Percentiles rank a stretch among this genome's conserved stretches.
phyloP scores from a whole-genome alignment of 2,329 filamentous ascomycete genomes.

The Diaporthe helianthi region DNA sequence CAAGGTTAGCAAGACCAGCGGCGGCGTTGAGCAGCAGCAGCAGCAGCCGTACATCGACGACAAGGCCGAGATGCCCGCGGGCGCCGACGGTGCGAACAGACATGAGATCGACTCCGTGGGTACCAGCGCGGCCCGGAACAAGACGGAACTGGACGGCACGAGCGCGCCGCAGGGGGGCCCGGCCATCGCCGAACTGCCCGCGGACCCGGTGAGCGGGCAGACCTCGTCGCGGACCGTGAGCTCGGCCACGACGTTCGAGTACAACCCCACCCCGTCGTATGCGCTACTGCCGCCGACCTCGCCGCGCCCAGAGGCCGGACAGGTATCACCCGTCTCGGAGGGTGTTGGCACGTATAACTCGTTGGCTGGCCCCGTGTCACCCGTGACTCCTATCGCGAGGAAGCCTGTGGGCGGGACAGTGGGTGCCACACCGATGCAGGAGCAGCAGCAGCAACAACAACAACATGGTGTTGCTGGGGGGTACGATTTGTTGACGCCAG shows the following conservation, averaged over 20 bases:
- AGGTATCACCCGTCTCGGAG: slow-evolving; percentile 10
- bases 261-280: slow-evolving; percentile 14
- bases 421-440: not conserved
- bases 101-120: slow-evolving; percentile 2
- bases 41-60: slow-evolving; percentile 8
- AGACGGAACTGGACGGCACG: not conserved
- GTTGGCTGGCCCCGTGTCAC: slow-evolving; percentile 9
- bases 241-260: slow-evolving; percentile 16
- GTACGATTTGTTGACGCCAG: not conserved
- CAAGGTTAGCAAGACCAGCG: not conserved
- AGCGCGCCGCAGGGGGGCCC: not conserved
- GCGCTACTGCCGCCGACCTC: slow-evolving; percentile 15
- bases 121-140: not conserved
- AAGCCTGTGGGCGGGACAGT: slow-evolving; percentile 15
- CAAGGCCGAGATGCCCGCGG: slow-evolving; percentile 25
- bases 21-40: not conserved
- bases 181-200: slow-evolving; percentile 18
- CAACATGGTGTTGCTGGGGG: not conserved
- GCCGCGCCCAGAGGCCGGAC: not conserved
- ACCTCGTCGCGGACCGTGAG: slow-evolving; percentile 2
- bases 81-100: not conserved
- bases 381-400: slow-evolving; percentile 14
- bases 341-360: not conserved
- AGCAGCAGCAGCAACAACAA: slow-evolving; percentile 3
- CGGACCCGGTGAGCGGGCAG: slow-evolving; percentile 15